Percentiles rank a stretch among this genome's conserved stretches.
phyloP scores from a whole-genome alignment of 805 yeast species.

The Candida hispaniensis region DNA sequence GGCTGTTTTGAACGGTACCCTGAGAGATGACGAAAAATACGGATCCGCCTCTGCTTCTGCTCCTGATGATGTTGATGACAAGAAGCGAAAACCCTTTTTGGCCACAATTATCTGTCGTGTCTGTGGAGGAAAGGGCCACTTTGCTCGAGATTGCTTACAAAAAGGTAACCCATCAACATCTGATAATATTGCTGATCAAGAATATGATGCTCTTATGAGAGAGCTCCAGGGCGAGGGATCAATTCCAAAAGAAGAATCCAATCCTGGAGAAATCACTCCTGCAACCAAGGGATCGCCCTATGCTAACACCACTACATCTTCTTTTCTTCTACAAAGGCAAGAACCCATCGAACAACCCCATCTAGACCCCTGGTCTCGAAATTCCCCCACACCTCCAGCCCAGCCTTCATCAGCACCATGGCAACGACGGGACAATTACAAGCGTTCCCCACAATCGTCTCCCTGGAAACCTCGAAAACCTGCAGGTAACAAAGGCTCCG shows the following conservation, averaged over 20 bases:
- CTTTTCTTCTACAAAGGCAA: too few species aligned
- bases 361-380: constrained; percentile 15
- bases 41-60: constrained; percentile 58
- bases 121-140: constrained; percentile 81
- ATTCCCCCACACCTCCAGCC: constrained; percentile 15
- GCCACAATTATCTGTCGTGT: constrained; percentile 54
- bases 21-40: constrained; percentile 64
- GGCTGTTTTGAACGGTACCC: constrained; percentile 89
- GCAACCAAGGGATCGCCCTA: too few species aligned
- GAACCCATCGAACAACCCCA: too few species aligned
- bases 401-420: constrained; percentile 16
- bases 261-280: too few species aligned
- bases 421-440: constrained; percentile 15
- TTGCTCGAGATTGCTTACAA: constrained; percentile 72
- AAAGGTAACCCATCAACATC: constrained; percentile 7
- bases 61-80: constrained; percentile 32
- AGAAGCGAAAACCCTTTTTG: constrained; percentile 39
- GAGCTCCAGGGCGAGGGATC: constrained; percentile 28
- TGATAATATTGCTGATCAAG: constrained; percentile 34
- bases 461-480: constrained; percentile 16
- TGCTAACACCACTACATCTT: too few species aligned
- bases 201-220: constrained; percentile 42
- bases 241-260: neutral
- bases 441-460: constrained; percentile 9
- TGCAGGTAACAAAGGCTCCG: too few species aligned